These are phyloP conservation scores for Xylariaceae sp. DNA, from an alignment of 2,329 filamentous ascomycete genomes.

Conservation along the genomic window DNA sequence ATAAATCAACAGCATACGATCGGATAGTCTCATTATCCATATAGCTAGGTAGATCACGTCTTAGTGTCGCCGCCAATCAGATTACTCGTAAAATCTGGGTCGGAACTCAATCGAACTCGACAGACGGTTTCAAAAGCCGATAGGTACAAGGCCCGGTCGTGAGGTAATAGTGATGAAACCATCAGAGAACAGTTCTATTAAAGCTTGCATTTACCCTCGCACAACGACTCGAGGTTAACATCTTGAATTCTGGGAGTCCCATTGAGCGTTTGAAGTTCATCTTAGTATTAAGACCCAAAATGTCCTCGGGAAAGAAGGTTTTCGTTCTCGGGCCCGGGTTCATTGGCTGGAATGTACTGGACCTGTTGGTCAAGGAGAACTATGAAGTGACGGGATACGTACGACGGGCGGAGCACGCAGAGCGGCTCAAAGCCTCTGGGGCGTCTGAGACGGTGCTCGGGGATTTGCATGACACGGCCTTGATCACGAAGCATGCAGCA, in stretches of 20 bases:
- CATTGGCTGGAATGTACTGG: slow-evolving; percentile 51
- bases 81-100: too few species aligned
- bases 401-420: slow-evolving; percentile 42
- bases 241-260: not conserved
- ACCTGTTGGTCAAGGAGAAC: slow-evolving; percentile 44
- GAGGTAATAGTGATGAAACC: too few species aligned
- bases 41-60: too few species aligned
- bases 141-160: too few species aligned
- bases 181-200: too few species aligned
- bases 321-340: slow-evolving; percentile 50
- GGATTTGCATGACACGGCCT: slow-evolving; percentile 43
- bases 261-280: too few species aligned
- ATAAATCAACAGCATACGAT: too few species aligned
- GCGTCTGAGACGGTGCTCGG: slow-evolving; percentile 42
- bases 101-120: too few species aligned
- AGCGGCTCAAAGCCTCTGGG: slow-evolving; percentile 41
- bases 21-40: too few species aligned
- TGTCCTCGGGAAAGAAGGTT: slow-evolving; percentile 37
- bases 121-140: too few species aligned
- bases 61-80: too few species aligned
- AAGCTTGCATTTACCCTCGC: not conserved
- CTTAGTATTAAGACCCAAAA: too few species aligned
- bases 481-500: slow-evolving; percentile 42
- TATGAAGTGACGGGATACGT: slow-evolving; percentile 47
- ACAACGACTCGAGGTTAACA: not conserved